A percentile compares a stretch with the other conserved stretches of the same genome.
Evolutionary conservation across 768 basidiomycete genomes (phyloP).

Genomic region (Tylopilus sp.): DNA sequence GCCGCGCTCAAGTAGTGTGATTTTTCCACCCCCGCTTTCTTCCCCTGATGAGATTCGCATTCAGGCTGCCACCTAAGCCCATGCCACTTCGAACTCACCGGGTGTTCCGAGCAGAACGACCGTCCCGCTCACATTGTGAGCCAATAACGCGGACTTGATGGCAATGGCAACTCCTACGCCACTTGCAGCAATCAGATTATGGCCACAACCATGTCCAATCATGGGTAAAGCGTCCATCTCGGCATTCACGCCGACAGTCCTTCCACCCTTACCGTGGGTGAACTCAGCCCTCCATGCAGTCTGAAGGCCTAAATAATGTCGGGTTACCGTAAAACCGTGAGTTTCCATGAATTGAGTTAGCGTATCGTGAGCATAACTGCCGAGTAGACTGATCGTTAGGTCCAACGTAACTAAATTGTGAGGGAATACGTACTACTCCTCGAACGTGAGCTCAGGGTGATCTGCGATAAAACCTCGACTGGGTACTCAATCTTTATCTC

Average conservation of each 20-base stretch:
- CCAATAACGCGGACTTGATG: conserved; percentile 63
- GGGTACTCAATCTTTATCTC: neutral
- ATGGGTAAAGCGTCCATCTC: conserved; percentile 67
- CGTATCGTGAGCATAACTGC: conserved; percentile 68
- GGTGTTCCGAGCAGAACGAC: conserved; percentile 78
- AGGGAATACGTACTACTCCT: conserved; percentile 52
- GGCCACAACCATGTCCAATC: conserved; percentile 69
- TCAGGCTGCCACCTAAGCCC: neutral
- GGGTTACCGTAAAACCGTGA: conserved; percentile 69
- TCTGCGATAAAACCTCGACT: conserved; percentile 36
- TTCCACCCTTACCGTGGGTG: conserved; percentile 53
- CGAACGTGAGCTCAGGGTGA: conserved; percentile 63
- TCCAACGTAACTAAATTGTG: conserved; percentile 1
- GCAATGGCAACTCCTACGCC: conserved; percentile 75
- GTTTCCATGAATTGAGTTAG: conserved; percentile 63
- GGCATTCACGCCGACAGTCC: conserved; percentile 73
- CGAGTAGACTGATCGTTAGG: conserved; percentile 1
- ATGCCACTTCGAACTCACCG: conserved; percentile 35
- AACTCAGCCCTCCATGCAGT: conserved; percentile 82
- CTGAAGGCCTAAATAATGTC: conserved; percentile 62
- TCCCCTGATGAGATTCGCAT: conserved; percentile 48
- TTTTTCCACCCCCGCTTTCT: conserved; percentile 77
- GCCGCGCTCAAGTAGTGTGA: conserved; percentile 67
- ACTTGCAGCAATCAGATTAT: conserved; percentile 78
- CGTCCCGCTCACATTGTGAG: conserved; percentile 60